Evolutionary conservation across 2,329 filamentous ascomycete species (phyloP).

Genomic region (Chaetomium olivaceum): DNA sequence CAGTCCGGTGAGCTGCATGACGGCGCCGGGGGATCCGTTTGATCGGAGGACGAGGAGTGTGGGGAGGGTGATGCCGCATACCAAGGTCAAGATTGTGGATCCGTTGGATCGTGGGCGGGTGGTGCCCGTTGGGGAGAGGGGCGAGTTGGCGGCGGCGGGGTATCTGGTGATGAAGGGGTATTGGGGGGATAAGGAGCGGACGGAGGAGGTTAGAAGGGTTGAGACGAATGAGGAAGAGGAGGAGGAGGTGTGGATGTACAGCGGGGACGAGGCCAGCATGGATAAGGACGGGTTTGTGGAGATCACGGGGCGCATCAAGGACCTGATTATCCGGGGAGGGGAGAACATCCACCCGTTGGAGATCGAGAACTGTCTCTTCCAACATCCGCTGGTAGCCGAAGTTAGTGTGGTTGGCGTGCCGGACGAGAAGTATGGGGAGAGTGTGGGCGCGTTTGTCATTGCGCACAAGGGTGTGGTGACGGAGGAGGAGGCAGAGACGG

Average conservation of each 20-base stretch:
- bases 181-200: conserved; percentile 71
- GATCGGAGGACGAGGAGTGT: conserved; percentile 73
- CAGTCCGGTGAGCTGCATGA: conserved; percentile 77
- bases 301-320: conserved; percentile 91
- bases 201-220: conserved; percentile 61
- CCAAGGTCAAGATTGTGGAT: conserved; percentile 73
- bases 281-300: conserved; percentile 78
- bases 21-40: conserved; percentile 71
- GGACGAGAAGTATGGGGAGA: conserved; percentile 81
- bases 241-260: conserved; percentile 78
- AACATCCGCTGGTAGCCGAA: conserved; percentile 69
- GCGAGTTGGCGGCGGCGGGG: conserved; percentile 80
- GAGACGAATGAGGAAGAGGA: conserved; percentile 45
- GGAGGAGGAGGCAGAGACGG: conserved; percentile 36
- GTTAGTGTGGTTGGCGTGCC: conserved; percentile 82
- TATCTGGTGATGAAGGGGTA: conserved; percentile 93
- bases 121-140: conserved; percentile 65
- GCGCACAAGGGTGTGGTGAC: conserved; percentile 43
- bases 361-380: conserved; percentile 83
- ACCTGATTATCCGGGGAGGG: conserved; percentile 90
- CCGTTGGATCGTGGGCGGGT: conserved; percentile 59
- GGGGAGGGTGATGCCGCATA: conserved; percentile 81
- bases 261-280: conserved; percentile 88
- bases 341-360: conserved; percentile 97
- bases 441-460: conserved; percentile 81